Base-by-base conservation (phyloP, 179 eudicot genomes). In the Patellifolia procumbens region DNA sequence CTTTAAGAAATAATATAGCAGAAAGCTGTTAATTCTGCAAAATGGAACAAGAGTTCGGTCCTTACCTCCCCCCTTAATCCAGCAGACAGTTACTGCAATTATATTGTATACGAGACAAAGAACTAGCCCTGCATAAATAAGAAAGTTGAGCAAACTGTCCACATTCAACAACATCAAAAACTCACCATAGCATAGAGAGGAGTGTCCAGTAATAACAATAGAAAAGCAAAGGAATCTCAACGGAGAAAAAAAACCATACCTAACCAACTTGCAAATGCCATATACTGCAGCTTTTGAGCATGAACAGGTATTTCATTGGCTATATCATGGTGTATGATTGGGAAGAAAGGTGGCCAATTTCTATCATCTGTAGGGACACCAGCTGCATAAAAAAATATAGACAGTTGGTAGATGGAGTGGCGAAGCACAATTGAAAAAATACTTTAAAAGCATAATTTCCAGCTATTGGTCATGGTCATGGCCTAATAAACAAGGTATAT, bases 191-290 rank as follows among this genome's bases (percentile, higher is more conserved):
- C 10, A 2, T 32, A 61, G 13, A 2, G 12, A 71, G 26, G 22
- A 78, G 39, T 8, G 24, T 20, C 60, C 48, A 42, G 43, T 52
- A 32, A 45, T 0, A 34, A 26, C 16, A 51, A 16, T 31, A 64
- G n/a, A 49, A 29, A 31, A 51, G 20, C 1, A 68, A 51, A 68
- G 9, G 58, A 9, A 49, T 7, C 26, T 17, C 55, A 43, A 65
- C 52, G 51, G 9, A 2, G 52, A 34, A 42, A 48, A 73, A 26
- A 73, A 26, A 43, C 0, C 82, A 71, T 88, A 93, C 98, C 98
- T 90, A 93, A 83, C 97, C 97, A 93, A 86, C 98, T 93, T 42
- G 98, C 97, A 87, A 93, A 93, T 72, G 98, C 98, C 86, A 89
- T 85, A 81, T 93, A 93, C 86, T 93, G 98, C 88, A 93, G 76